These are phyloP conservation scores for Ceratorhiza oryzae-sativae DNA, from an alignment of 1,284 basidiomycete genomes.

Conservation along the genomic window DNA sequence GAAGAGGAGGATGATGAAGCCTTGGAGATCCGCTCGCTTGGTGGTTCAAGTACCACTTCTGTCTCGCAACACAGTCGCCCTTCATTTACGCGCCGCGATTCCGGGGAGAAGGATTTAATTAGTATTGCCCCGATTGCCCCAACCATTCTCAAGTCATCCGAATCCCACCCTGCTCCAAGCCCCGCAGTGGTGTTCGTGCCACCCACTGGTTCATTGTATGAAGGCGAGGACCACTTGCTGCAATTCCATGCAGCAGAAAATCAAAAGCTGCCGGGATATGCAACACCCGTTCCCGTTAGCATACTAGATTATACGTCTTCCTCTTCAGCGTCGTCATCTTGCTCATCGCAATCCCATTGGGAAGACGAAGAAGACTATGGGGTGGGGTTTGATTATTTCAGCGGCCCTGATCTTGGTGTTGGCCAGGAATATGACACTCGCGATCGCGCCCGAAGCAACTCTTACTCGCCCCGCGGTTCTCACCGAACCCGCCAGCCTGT, in stretches of 20 bases:
- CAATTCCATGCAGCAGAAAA: slow-evolving; percentile 19
- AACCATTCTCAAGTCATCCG: slow-evolving; percentile 84
- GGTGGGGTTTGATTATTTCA: slow-evolving; percentile 56
- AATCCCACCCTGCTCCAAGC: slow-evolving; percentile 40
- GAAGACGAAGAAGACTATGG: slow-evolving; percentile 53
- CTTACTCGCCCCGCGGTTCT: slow-evolving; percentile 12
- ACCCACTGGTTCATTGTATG: slow-evolving; percentile 44
- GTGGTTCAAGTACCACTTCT: slow-evolving; percentile 28
- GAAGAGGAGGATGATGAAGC: slow-evolving; percentile 46
- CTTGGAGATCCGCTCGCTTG: slow-evolving; percentile 37
- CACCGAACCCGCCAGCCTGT: background rate
- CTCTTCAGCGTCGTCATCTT: slow-evolving; percentile 45
- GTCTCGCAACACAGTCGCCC: slow-evolving; percentile 37
- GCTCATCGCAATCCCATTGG: slow-evolving; percentile 47
- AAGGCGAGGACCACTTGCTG: slow-evolving; percentile 33
- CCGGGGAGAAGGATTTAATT: slow-evolving; percentile 64
- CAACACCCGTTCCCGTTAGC: slow-evolving; percentile 5
- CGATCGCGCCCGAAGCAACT: background rate
- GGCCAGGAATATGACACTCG: slow-evolving; percentile 22
- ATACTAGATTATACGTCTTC: slow-evolving; percentile 39
- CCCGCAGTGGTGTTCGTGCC: slow-evolving; percentile 58
- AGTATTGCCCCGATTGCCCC: slow-evolving; percentile 96
- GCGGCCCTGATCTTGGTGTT: slow-evolving; percentile 53
- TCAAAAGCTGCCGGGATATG: slow-evolving; percentile 8
- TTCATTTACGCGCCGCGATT: slow-evolving; percentile 24